phyloP scores from a whole-genome alignment of 352 stramenopile species.

The Phytophthora capsici region DNA sequence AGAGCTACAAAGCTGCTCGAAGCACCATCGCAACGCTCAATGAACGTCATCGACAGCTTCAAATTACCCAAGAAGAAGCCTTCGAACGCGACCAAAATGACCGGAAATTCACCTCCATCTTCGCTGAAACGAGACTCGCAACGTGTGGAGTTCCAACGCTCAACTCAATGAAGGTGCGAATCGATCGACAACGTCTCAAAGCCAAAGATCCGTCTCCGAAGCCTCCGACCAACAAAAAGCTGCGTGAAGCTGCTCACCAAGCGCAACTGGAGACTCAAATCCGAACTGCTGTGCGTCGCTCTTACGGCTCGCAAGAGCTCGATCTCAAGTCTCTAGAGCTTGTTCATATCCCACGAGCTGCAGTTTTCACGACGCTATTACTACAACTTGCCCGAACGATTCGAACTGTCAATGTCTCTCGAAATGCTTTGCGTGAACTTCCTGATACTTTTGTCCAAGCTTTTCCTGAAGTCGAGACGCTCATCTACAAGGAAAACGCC shows the following conservation, averaged over 20 bases:
- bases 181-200: conserved; percentile 49
- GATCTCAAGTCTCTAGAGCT: conserved; percentile 75
- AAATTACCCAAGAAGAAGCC: conserved; percentile 60
- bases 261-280: conserved; percentile 31
- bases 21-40: conserved; percentile 54
- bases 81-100: conserved; percentile 48
- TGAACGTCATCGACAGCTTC: conserved; percentile 54
- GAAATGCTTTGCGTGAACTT: conserved; percentile 70
- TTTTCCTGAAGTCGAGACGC: conserved; percentile 57
- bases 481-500: conserved; percentile 75
- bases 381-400: conserved; percentile 71
- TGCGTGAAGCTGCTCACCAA: conserved; percentile 16
- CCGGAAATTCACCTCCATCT: conserved; percentile 54
- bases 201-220: conserved; percentile 15
- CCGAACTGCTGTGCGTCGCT: conserved; percentile 48
- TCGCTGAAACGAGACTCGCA: conserved; percentile 65
- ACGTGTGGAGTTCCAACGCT: conserved; percentile 70
- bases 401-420: conserved; percentile 65
- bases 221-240: conserved; percentile 23
- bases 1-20: conserved; percentile 57
- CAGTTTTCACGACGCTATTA: conserved; percentile 69
- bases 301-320: conserved; percentile 61
- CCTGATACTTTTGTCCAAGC: conserved; percentile 52
- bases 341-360: conserved; percentile 53
- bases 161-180: conserved; percentile 66